Percentiles rank a stretch among this genome's conserved stretches.
phyloP scores from a whole-genome alignment of 2,329 filamentous ascomycete species.

The Aspergillus pseudonomiae region DNA sequence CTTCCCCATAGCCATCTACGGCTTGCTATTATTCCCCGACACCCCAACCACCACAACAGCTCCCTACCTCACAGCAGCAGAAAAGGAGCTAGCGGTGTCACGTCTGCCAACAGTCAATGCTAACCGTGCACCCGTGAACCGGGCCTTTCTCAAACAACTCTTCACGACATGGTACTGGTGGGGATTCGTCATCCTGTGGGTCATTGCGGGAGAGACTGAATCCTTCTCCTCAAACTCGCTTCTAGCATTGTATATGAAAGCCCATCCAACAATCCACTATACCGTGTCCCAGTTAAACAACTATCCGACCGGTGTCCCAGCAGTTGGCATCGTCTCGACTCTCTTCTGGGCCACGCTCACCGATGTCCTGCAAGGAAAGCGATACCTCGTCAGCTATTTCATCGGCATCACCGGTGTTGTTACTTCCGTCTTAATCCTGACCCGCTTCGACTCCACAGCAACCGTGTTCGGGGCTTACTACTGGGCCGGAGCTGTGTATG shows the following conservation, averaged over 20 bases:
- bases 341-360: constrained; percentile 72
- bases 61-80: constrained; percentile 35
- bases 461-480: constrained; percentile 69
- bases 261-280: constrained; percentile 49
- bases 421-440: constrained; percentile 64
- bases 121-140: constrained; percentile 25
- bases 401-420: constrained; percentile 67
- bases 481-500: constrained; percentile 70
- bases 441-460: constrained; percentile 54
- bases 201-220: constrained; percentile 72
- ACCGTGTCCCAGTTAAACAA: constrained; percentile 56
- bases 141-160: constrained; percentile 33
- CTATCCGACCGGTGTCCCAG: constrained; percentile 57
- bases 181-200: constrained; percentile 44
- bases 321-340: constrained; percentile 58
- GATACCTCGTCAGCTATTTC: constrained; percentile 69
- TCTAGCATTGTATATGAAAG: constrained; percentile 54
- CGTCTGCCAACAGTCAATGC: constrained; percentile 31
- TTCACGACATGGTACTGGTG: constrained; percentile 43
- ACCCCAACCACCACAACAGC: constrained; percentile 40
- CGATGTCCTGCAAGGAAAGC: constrained; percentile 60
- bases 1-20: constrained; percentile 47
- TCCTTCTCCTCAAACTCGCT: constrained; percentile 69
- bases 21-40: constrained; percentile 46
- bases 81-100: constrained; percentile 34